Conservation (phyloP, 73 alveolate genomes). For the Blepharisma stoltei region DNA sequence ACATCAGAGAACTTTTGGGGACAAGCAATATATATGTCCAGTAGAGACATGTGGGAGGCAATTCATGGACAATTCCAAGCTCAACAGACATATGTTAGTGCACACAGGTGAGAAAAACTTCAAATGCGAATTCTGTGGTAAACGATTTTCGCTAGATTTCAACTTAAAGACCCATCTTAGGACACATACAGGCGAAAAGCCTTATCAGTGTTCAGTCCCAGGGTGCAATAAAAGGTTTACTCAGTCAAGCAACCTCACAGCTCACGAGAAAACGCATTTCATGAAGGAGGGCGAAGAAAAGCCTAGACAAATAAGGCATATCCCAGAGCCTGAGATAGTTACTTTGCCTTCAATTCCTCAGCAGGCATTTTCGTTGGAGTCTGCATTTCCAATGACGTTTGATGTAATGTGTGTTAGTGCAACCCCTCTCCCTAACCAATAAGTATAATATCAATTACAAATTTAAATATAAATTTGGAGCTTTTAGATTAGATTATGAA, state of each 20-base stretch:
- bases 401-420: too few relatives aligned
- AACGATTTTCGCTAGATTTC: slow-evolving; percentile 80
- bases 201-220: slow-evolving; percentile 69
- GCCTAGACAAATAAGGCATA: slow-evolving; percentile 10
- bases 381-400: too few relatives aligned
- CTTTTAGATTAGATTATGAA: too few relatives aligned
- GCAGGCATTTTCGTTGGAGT: too few relatives aligned
- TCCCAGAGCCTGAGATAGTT: too few relatives aligned
- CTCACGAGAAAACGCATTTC: slow-evolving; percentile 85
- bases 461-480: too few relatives aligned
- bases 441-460: too few relatives aligned
- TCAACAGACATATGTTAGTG: slow-evolving; percentile 82
- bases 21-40: slow-evolving; percentile 42
- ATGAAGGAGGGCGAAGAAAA: slow-evolving; percentile 14
- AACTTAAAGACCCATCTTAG: slow-evolving; percentile 81
- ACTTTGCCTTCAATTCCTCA: too few relatives aligned
- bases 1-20: slow-evolving; percentile 18
- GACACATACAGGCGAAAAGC: slow-evolving; percentile 93
- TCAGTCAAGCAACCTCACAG: slow-evolving; percentile 75
- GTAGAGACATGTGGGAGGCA: slow-evolving; percentile 80
- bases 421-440: too few relatives aligned
- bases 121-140: slow-evolving; percentile 79
- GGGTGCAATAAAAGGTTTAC: slow-evolving; percentile 88
- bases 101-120: slow-evolving; percentile 92
- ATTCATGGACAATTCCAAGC: slow-evolving; percentile 83